These are phyloP conservation scores for Apiotrichum akiyoshidainum DNA, from an alignment of 1,284 basidiomycete species.

Conservation along the genomic window DNA sequence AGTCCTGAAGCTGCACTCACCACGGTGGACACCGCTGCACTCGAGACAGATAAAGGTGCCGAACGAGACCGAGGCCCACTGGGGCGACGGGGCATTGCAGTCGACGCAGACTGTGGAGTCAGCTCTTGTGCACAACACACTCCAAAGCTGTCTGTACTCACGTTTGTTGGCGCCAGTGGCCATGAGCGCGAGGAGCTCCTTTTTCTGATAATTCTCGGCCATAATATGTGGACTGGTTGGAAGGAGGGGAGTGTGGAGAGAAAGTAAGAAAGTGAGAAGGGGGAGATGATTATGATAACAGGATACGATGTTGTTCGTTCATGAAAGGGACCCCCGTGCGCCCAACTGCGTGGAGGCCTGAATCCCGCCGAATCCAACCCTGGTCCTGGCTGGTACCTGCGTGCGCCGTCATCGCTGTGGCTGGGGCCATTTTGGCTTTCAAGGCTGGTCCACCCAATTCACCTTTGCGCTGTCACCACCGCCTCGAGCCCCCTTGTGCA, in stretches of 20 bases:
- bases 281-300: not conserved
- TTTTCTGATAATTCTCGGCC: constrained; percentile 65
- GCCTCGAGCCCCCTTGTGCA: too few species aligned
- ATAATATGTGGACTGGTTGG: not conserved
- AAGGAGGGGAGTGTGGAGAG: not conserved
- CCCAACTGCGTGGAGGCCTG: too few species aligned
- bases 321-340: too few species aligned
- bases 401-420: too few species aligned
- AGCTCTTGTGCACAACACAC: not conserved
- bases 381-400: too few species aligned
- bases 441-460: too few species aligned
- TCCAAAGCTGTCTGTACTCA: too few species aligned
- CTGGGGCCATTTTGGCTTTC: too few species aligned
- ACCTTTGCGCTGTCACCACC: too few species aligned
- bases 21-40: constrained; percentile 85
- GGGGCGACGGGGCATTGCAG: constrained; percentile 78
- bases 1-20: constrained; percentile 53
- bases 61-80: constrained; percentile 70
- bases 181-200: constrained; percentile 64
- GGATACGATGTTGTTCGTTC: too few species aligned
- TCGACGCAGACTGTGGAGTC: constrained; percentile 61
- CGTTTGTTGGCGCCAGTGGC: constrained; percentile 68
- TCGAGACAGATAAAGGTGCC: constrained; percentile 84
- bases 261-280: too few species aligned
- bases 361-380: too few species aligned